Base-by-base conservation (phyloP, 2,329 filamentous ascomycete species). In the Sarocladium strictum region DNA sequence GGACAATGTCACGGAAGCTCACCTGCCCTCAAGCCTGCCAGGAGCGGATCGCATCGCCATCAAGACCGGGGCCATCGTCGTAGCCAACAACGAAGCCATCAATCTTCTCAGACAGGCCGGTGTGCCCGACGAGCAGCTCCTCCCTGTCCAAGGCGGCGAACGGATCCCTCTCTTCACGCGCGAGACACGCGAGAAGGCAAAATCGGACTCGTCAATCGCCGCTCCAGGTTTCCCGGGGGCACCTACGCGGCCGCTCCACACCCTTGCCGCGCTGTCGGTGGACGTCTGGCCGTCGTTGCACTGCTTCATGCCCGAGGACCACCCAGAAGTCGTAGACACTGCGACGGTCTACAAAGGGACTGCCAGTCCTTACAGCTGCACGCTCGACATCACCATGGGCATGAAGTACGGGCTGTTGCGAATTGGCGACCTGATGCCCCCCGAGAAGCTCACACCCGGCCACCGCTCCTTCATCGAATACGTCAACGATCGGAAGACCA, bases 61-160 rank as follows among this genome's bases (percentile, higher is more conserved):
- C 40, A 57, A 55, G n/a, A 65, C 63, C 0, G 60, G 63, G 1
- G 63, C 63, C 0, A 59, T 56, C 2, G 56, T 64, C 1, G 49
- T 65, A 2, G 62, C 58, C 14, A 64, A 64, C 33, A 40, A 57
- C 35, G 62, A 64, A 41, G 62, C 62, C 24, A 62, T 64, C 24
- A 60, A 57, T 27, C 47, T 58, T 21, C 53, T 64, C 6, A 57
- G 61, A 29, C 27, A 38, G 1, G 62, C 61, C 17, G 62, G 60
- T 11, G 62, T 64, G 3, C 55, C 59, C 2, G 61, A 63, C 21
- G 37, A 53, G 6, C 62, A 64, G 53, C 56, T 64, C 1, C 29
- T 62, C 2, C 55, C 61, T 24, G 61, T 64, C 7, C 37, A 55
- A 0, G 61, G 62, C 4, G 62, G 62, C 15, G 62, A 64, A 40